Evolutionary conservation across 2,329 filamentous ascomycete species (phyloP).

Genomic region (Pestalotiopsis sp.): DNA sequence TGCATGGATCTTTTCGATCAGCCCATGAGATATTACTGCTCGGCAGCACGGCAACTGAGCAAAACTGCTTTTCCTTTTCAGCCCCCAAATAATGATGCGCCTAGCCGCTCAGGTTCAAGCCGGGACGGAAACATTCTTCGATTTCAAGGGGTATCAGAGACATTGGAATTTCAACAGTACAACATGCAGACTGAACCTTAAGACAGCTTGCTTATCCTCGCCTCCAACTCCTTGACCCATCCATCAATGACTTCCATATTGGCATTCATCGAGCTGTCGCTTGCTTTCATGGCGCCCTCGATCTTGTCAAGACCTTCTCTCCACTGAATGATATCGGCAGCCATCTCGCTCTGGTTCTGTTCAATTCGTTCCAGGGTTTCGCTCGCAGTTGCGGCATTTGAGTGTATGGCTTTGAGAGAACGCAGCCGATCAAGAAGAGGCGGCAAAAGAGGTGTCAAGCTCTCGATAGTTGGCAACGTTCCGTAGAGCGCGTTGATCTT

Average conservation of each 20-base stretch:
- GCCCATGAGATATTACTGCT: neutral
- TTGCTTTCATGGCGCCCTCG: conserved; percentile 73
- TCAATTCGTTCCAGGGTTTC: conserved; percentile 79
- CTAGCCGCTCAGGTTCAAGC: neutral
- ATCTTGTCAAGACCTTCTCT: conserved; percentile 78
- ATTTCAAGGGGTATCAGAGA: conserved; percentile 12
- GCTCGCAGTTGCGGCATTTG: conserved; percentile 81
- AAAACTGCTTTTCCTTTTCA: neutral
- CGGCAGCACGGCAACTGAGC: neutral
- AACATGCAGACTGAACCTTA: conserved; percentile 19
- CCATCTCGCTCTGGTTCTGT: conserved; percentile 79
- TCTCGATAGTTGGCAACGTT: conserved; percentile 86
- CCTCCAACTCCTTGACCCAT: conserved; percentile 88
- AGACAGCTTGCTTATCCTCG: conserved; percentile 66
- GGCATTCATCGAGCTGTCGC: conserved; percentile 69
- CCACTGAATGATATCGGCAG: conserved; percentile 84
- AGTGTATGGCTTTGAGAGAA: conserved; percentile 82
- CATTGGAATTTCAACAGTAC: neutral
- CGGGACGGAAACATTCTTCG: neutral
- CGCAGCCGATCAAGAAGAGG: conserved; percentile 83
- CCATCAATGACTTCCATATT: conserved; percentile 86
- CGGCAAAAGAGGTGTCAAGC: conserved; percentile 81
- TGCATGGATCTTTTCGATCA: neutral
- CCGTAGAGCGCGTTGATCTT: conserved; percentile 94
- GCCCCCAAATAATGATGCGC: neutral